Base-by-base conservation (phyloP, 305 asterid genomes). In the Solanum chacoense region DNA sequence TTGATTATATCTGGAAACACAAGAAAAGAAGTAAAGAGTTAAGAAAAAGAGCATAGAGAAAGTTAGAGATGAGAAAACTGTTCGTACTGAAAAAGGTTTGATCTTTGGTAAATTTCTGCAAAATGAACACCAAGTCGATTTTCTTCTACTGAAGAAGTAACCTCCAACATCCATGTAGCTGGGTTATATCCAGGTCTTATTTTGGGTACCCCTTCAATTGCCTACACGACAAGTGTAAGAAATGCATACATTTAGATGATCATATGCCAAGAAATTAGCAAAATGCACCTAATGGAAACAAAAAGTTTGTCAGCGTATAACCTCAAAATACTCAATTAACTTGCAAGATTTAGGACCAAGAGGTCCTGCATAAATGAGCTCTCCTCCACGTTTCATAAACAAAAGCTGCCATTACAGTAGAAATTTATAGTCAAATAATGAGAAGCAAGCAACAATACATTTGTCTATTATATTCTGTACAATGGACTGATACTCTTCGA, bases 131-230 rank as follows among this genome's bases (percentile, higher is more conserved):
- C 98, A 87, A 96, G 93, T 63, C 95, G 96, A 90, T 37, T 89
- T 93, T 96, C 99, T 91, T 95, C 98, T 73, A 93, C 90, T 85
- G 94, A 80, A 76, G 99, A 95, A 80, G 99, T 97, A 87, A 94
- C 96, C 92, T 96, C 99, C 85, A 97, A 88, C 98, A 97, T 97
- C 99, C 99, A 97, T 89, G 99, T 97, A 28, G 99, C 95, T 35
- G 99, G 99, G 91, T 97, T 97, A 92, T 94, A 93, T 85, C 99
- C 98, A 89, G 96, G 92, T 92, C 88, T 95, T 87, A 97, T 97
- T 93, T 88, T 95, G 75, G 90, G 92, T 85, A 97, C 92, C 89
- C 99, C 99, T 88, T 95, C 98, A 76, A 96, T 89, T 76, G 93
- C 95, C 99, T 97, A 92, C 74, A 91, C 73, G 87, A 28, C 83